Conservation (phyloP, 2,329 filamentous ascomycete species). For the Penicillium oxalicum region DNA sequence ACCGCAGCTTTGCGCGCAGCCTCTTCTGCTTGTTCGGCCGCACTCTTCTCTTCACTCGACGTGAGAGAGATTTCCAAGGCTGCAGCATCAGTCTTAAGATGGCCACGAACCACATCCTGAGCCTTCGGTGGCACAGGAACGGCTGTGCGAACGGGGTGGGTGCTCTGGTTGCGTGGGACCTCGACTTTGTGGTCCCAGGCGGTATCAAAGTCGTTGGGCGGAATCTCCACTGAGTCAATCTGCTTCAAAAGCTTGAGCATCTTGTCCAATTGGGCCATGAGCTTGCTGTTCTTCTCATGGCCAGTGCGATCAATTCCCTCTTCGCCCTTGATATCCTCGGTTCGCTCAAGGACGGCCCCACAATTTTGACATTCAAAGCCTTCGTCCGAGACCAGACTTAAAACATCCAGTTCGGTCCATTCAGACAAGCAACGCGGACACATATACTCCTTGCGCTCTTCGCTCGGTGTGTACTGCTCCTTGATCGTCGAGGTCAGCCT, state of each 20-base stretch:
- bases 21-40: conserved; percentile 45
- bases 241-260: conserved; percentile 45
- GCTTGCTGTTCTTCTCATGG: conserved; percentile 46
- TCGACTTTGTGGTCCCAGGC: conserved; percentile 46
- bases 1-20: conserved; percentile 43
- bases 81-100: conserved; percentile 39
- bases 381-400: conserved; percentile 61
- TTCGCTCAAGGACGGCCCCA: conserved; percentile 43
- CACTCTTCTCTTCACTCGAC: conserved; percentile 44
- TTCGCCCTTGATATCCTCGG: conserved; percentile 41
- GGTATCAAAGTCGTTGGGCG: conserved; percentile 45
- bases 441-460: conserved; percentile 86
- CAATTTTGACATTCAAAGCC: conserved; percentile 85
- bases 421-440: conserved; percentile 76
- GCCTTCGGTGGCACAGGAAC: conserved; percentile 37
- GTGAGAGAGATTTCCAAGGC: conserved; percentile 47
- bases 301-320: conserved; percentile 42
- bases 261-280: conserved; percentile 44
- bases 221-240: conserved; percentile 44
- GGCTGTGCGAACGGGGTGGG: conserved; percentile 36
- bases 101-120: conserved; percentile 37
- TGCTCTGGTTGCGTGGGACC: conserved; percentile 40
- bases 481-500: conserved; percentile 85
- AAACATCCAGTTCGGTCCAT: conserved; percentile 83
- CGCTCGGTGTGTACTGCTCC: conserved; percentile 68